These are phyloP conservation scores for Diaporthe helianthi DNA, from an alignment of 2,329 filamentous ascomycete species.

Conservation along the genomic window DNA sequence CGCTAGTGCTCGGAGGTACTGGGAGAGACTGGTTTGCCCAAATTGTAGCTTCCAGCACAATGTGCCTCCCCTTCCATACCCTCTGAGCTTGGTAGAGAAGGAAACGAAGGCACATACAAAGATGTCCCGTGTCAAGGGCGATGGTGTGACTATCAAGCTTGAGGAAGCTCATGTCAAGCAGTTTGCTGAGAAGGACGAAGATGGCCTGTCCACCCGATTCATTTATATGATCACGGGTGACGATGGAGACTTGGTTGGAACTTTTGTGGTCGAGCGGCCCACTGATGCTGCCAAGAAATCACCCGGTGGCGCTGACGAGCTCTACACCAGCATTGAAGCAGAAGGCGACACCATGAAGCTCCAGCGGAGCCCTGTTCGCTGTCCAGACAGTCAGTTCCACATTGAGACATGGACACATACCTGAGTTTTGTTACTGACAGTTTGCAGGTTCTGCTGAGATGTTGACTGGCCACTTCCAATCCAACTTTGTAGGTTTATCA, in stretches of 20 bases:
- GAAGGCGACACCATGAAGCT: slow-evolving; percentile 54
- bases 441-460: slow-evolving; percentile 47
- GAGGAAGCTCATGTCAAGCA: not conserved
- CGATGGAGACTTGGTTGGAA: slow-evolving; percentile 52
- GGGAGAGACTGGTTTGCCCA: slow-evolving; percentile 68
- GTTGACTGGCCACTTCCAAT: slow-evolving; percentile 58
- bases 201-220: slow-evolving; percentile 37
- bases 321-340: slow-evolving; percentile 57
- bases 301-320: slow-evolving; percentile 62
- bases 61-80: not conserved
- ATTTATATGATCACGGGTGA: slow-evolving; percentile 55
- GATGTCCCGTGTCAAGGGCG: not conserved
- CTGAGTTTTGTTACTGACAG: slow-evolving; percentile 38
- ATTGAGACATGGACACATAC: slow-evolving; percentile 23
- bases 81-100: not conserved
- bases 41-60: slow-evolving; percentile 55
- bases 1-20: slow-evolving; percentile 66
- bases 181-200: not conserved
- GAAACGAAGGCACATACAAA: not conserved
- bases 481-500: slow-evolving; percentile 55
- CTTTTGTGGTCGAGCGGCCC: slow-evolving; percentile 63
- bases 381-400: slow-evolving; percentile 43
- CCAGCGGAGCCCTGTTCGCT: slow-evolving; percentile 49
- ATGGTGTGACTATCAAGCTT: not conserved
- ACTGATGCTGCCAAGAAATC: slow-evolving; percentile 51